Evolutionary conservation across 225 moss, liverwort and hornwort genomes (phyloP).

Genomic region (Pleurozium schreberi): DNA sequence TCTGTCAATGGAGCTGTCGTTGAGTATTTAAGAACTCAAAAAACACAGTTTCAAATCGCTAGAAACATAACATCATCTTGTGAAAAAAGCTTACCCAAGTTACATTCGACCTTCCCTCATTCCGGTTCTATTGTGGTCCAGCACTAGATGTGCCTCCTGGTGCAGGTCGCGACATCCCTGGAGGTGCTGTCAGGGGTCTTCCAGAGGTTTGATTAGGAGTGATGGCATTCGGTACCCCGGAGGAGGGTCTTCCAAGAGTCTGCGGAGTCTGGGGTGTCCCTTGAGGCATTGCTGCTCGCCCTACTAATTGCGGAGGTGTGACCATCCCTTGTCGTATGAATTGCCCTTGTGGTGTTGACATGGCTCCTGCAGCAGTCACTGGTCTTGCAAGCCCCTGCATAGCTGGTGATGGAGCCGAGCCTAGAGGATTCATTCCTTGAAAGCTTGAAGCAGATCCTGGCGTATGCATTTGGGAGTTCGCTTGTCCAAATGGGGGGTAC

Average conservation of each 20-base stretch:
- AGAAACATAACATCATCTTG: background rate
- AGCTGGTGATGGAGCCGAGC: conserved; percentile 11
- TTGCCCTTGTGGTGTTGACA: conserved; percentile 32
- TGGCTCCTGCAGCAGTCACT: conserved; percentile 32
- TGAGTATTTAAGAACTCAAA: background rate
- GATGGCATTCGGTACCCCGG: background rate
- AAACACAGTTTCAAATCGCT: background rate
- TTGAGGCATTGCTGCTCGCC: conserved; percentile 20
- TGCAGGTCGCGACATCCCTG: conserved; percentile 39
- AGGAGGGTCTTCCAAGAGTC: conserved; percentile 15
- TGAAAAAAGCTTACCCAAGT: background rate
- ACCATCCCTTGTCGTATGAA: conserved; percentile 27
- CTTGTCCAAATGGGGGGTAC: conserved; percentile 35
- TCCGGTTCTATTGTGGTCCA: conserved; percentile 5
- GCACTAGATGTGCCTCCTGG: conserved; percentile 5
- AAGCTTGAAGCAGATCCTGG: conserved; percentile 30
- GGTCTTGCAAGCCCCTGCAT: conserved; percentile 30
- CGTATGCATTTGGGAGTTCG: conserved; percentile 13
- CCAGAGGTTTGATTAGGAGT: conserved; percentile 5
- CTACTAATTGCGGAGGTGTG: conserved; percentile 15
- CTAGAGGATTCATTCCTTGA: conserved; percentile 22
- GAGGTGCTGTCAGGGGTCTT: conserved; percentile 37
- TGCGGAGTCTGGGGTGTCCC: conserved; percentile 14
- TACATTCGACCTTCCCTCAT: background rate
- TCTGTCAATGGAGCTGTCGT: background rate